Percentiles rank a stretch among this genome's conserved stretches.
Conservation (phyloP, 192 early-diverging fungal species). For the Endogone sp. region DNA sequence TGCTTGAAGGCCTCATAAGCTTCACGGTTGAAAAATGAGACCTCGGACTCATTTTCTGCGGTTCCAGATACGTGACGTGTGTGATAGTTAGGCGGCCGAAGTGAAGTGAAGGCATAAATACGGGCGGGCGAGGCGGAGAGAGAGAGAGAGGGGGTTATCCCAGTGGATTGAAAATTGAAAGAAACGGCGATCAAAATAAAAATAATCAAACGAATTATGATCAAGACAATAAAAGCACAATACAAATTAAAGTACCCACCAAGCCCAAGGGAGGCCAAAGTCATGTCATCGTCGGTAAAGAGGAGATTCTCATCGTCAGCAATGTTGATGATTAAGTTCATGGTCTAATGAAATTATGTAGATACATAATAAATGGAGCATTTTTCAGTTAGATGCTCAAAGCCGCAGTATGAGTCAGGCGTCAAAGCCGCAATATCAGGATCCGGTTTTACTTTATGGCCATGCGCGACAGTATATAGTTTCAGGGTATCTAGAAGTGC, state of each 20-base stretch:
- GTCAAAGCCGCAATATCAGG: no score
- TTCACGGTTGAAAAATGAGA: constrained; percentile 74
- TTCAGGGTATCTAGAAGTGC: constrained; percentile 64
- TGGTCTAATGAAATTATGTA: constrained; percentile 46
- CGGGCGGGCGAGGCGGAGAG: no score
- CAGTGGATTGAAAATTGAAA: no score
- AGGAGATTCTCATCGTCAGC: constrained; percentile 67
- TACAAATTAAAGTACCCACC: no score
- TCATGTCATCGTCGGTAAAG: constrained; percentile 49
- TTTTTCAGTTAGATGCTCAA: neutral
- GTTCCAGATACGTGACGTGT: neutral
- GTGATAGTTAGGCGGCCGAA: neutral
- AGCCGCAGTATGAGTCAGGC: no score
- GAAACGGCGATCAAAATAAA: no score
- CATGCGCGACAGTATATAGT: constrained; percentile 69
- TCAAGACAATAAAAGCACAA: no score
- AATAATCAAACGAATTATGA: no score
- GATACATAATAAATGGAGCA: constrained; percentile 14
- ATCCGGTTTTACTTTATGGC: constrained; percentile 58
- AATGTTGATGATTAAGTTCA: constrained; percentile 85
- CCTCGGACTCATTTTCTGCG: constrained; percentile 77
- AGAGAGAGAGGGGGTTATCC: no score
- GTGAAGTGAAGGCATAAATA: no score
- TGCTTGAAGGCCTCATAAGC: constrained; percentile 68
- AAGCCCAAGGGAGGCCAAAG: constrained; percentile 50